A percentile compares a stretch with the other conserved stretches of the same genome.
These are phyloP conservation scores for Kalaharituber pfeilii DNA, from an alignment of 2,329 filamentous ascomycete species.

Conservation along the genomic window DNA sequence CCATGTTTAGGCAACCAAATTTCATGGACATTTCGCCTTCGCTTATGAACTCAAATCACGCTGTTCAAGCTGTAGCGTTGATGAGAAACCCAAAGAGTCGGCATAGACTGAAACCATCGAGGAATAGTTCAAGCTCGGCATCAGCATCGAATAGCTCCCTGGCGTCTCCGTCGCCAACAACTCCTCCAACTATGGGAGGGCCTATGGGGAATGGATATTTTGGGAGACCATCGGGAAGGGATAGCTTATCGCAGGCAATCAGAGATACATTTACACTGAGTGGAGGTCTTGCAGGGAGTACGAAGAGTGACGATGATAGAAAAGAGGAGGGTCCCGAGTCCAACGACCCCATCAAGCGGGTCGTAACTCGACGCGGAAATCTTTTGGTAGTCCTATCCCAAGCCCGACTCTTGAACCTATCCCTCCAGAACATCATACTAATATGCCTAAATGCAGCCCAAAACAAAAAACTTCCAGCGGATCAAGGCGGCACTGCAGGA, in stretches of 20 bases:
- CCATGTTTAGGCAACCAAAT: neutral
- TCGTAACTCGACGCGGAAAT: conserved; percentile 75
- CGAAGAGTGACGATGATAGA: conserved; percentile 20
- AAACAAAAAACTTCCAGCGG: conserved; percentile 87
- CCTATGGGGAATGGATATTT: conserved; percentile 35
- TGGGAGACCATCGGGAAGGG: conserved; percentile 40
- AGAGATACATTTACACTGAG: conserved; percentile 17
- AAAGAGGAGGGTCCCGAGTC: conserved; percentile 43
- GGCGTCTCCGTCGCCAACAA: conserved; percentile 19
- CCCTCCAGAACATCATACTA: neutral
- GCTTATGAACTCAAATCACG: neutral
- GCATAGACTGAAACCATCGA: neutral
- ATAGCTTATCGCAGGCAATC: conserved; percentile 74
- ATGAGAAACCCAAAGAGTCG: neutral
- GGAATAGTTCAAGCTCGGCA: conserved; percentile 40
- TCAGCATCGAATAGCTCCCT: conserved; percentile 29
- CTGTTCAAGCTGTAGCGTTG: neutral
- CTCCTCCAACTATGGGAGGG: conserved; percentile 13
- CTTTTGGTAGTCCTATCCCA: conserved; percentile 46
- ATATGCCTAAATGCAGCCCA: conserved; percentile 52
- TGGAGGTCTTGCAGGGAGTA: conserved; percentile 7
- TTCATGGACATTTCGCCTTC: neutral
- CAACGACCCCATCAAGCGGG: conserved; percentile 52
- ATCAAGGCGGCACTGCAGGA: conserved; percentile 80
- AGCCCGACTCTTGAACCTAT: neutral